phyloP scores from a whole-genome alignment of 495 filamentous ascomycete genomes.

The Neurospora sp. region DNA sequence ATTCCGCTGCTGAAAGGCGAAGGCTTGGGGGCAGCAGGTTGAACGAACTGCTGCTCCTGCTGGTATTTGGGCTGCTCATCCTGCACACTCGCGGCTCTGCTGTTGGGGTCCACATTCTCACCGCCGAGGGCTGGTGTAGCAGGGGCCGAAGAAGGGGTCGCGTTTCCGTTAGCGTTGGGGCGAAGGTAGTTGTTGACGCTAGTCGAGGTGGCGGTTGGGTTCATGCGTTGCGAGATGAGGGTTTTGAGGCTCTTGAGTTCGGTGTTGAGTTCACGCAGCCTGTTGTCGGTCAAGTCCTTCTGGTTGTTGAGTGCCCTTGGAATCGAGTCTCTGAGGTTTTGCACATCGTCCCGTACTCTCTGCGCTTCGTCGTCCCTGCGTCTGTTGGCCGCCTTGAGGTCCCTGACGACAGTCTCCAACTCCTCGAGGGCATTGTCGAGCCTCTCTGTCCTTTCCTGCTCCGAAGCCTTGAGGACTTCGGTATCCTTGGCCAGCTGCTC shows the following conservation, averaged over 20 bases:
- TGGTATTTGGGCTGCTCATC: constrained; percentile 30
- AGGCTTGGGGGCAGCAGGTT: constrained; percentile 16
- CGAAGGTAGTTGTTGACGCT: constrained; percentile 26
- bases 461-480: constrained; percentile 69
- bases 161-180: constrained; percentile 23
- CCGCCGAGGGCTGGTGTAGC: constrained; percentile 21
- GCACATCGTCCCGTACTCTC: constrained; percentile 76
- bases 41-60: constrained; percentile 11
- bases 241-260: constrained; percentile 91
- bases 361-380: constrained; percentile 77
- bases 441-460: constrained; percentile 72
- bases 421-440: constrained; percentile 75
- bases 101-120: constrained; percentile 9
- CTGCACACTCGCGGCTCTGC: constrained; percentile 20
- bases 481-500: constrained; percentile 90
- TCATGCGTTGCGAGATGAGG: constrained; percentile 71
- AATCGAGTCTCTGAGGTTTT: constrained; percentile 68
- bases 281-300: constrained; percentile 68
- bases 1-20: constrained; percentile 30
- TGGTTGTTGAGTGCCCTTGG: constrained; percentile 81
- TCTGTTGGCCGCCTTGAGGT: constrained; percentile 67
- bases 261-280: constrained; percentile 71
- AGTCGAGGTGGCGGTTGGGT: constrained; percentile 31
- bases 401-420: constrained; percentile 69
- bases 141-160: constrained; percentile 14